Conservation (phyloP, 768 basidiomycete genomes). For the Mycena indigotica region DNA sequence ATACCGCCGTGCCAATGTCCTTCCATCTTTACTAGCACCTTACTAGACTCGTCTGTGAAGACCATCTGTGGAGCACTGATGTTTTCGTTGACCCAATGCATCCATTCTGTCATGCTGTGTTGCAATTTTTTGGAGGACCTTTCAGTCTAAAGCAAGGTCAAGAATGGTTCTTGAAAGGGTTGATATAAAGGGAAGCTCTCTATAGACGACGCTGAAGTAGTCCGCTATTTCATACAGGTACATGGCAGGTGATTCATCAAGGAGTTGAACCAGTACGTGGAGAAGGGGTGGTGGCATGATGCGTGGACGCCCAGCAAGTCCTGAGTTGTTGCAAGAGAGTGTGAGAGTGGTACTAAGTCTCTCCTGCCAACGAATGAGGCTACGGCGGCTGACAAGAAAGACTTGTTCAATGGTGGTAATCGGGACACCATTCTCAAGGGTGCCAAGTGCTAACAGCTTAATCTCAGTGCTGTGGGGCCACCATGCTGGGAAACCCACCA, state of each 20-base stretch:
- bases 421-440: background rate
- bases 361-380: conserved; percentile 8
- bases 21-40: conserved; percentile 37
- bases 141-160: conserved; percentile 19
- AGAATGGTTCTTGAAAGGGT: conserved; percentile 13
- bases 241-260: background rate
- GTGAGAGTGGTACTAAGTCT: background rate
- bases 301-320: conserved; percentile 1
- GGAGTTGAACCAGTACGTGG: background rate
- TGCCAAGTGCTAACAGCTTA: conserved; percentile 3
- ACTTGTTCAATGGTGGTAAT: background rate
- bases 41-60: conserved; percentile 24
- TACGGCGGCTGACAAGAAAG: background rate
- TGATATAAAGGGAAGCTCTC: conserved; percentile 3
- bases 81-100: background rate
- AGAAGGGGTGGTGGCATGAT: background rate
- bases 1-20: conserved; percentile 28
- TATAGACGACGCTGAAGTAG: conserved; percentile 9
- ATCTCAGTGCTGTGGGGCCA: conserved; percentile 4
- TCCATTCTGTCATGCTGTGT: conserved; percentile 19
- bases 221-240: conserved; percentile 19
- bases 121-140: conserved; percentile 18
- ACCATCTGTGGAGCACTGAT: conserved; percentile 8
- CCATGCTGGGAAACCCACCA: background rate
- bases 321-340: background rate